Evolutionary conservation across 2,329 filamentous ascomycete genomes (phyloP), one percentile per base, ranked within the genome.

Genomic region (Madurella fahalii): DNA sequence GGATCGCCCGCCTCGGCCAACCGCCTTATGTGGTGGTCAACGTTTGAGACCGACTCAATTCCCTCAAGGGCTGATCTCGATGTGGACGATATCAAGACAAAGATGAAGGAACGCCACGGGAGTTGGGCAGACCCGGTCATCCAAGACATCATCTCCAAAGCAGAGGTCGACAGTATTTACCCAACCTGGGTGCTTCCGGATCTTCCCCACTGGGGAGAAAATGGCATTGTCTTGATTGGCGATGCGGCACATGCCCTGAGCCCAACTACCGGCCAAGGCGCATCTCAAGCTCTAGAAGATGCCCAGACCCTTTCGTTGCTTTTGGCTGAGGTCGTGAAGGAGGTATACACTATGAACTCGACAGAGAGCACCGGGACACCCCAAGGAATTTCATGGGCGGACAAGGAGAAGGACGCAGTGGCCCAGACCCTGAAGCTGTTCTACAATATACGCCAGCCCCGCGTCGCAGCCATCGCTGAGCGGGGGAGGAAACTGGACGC

Each of bases 221-320:
- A 57, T 16, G 46, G 50, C 25, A 53, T 53, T 34, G 54, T 82
- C 73, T 59, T 83, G 79, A 13, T 82, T 57, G 2, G 70, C 72
- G 58, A 83, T 74, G 0, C 78, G 71, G 4, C 74, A 67, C 40
- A 81, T 73, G 51, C 82, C 81, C 62, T 81, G 78, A 48, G 79
- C 72, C 56, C 71, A 74, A 46, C 79, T 77, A 17, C 79, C 77
- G 62, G 79, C 12, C 57, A 59, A 16, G 57, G 57, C 2, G 57
- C 54, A 20, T 54, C 47, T 7, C 52, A 57, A n/a, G 51, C 51
- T 4, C 16, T 57, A 5, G 54, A 59, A 40, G 54, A 59, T 41
- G 43, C 54, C 32, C 44, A 52, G 34, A 57, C 51, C 2, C 32
- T 54, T 40, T 48, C 56, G 18, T 39, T 57, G 18, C 45, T 57